Evolutionary conservation across 2,329 filamentous ascomycete genomes (phyloP).

Genomic region (Tolypocladium cylindrosporum): DNA sequence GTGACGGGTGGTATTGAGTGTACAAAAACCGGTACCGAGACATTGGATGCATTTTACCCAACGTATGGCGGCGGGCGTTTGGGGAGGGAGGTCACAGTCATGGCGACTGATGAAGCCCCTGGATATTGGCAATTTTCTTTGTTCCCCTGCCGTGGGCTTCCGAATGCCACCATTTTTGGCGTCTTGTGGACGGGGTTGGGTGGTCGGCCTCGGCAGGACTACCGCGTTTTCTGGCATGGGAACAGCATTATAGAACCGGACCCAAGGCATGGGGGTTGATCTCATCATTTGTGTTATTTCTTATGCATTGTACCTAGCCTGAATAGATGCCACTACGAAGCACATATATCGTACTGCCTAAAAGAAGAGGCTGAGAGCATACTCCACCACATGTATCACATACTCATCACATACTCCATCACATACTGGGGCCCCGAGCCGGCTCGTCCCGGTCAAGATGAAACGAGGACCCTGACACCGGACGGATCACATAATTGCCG

Average conservation of each 20-base stretch:
- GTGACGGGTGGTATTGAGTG: background rate
- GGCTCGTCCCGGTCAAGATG: background rate
- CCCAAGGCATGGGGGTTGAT: background rate
- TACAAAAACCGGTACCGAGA: background rate
- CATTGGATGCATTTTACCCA: slow-evolving; percentile 3
- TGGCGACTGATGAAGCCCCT: background rate
- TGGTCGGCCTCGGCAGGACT: background rate
- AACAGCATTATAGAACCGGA: background rate
- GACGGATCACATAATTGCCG: background rate
- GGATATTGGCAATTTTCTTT: background rate
- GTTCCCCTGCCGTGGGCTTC: background rate
- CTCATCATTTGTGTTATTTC: background rate
- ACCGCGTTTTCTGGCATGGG: background rate
- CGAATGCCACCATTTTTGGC: background rate
- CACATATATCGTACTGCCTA: background rate
- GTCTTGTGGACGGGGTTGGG: background rate
- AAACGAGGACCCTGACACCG: no score
- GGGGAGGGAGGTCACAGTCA: background rate
- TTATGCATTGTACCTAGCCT: background rate
- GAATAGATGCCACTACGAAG: background rate
- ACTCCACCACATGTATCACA: no score
- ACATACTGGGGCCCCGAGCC: background rate
- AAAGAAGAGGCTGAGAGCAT: background rate
- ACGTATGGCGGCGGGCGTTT: background rate
- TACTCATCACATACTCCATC: no score